Conservation (phyloP, 345 rosid species). For the Salix caprea region DNA sequence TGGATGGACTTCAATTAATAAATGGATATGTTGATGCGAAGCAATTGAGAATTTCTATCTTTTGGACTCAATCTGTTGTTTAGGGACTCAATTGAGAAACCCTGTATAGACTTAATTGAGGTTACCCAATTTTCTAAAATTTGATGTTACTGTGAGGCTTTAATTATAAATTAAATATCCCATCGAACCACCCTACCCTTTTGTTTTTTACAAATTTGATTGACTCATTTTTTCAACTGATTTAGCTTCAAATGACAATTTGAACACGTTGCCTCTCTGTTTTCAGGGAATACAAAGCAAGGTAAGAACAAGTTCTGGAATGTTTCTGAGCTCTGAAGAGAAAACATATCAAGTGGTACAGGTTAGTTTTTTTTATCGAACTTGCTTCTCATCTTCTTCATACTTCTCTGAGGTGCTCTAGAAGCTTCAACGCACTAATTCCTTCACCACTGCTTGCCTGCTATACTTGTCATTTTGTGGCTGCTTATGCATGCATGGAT, state of each 20-base stretch:
- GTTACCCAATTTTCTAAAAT: not conserved
- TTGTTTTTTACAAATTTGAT: not conserved
- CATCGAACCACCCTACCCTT: not conserved
- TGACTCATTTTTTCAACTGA: not conserved
- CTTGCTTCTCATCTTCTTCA: conserved; percentile 8
- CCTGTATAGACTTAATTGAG: not conserved
- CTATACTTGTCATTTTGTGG: not conserved
- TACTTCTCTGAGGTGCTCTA: conserved; percentile 5
- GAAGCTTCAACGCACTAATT: not conserved
- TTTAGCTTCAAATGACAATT: not conserved
- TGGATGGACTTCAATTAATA: not conserved
- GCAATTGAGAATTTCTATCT: not conserved
- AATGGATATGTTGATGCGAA: not conserved
- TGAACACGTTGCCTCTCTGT: not conserved
- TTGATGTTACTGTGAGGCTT: not conserved
- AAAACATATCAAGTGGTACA: conserved; percentile 72
- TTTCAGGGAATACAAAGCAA: conserved; percentile 81
- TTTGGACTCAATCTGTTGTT: not conserved
- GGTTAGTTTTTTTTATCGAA: conserved; percentile 35
- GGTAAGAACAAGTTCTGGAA: conserved; percentile 95
- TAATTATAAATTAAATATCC: not conserved
- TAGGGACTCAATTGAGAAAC: not conserved
- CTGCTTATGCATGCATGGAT: not conserved
- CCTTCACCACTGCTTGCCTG: not conserved
- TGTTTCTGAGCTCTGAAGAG: conserved; percentile 75